Base-by-base conservation (phyloP, 2,329 filamentous ascomycete species). In the Davidsoniella neocaledoniae region DNA sequence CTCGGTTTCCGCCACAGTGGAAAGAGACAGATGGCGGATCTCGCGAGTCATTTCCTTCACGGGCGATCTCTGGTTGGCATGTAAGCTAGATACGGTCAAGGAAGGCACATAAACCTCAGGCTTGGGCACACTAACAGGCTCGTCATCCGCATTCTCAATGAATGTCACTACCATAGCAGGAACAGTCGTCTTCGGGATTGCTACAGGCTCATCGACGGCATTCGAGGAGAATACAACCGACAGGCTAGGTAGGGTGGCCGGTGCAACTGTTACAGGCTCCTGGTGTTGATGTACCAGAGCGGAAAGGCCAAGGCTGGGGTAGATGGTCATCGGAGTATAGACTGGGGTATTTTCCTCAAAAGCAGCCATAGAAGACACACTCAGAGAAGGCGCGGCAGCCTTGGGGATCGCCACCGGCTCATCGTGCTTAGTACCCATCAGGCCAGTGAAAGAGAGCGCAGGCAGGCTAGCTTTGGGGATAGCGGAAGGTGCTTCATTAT, bases 201-300 rank as follows among this genome's bases (percentile, higher is more conserved):
- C 25, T 29, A 38, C n/a, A 14, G 47, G 47, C 26, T 21, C 19
- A 12, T 51, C 33, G 17, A 41, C 14, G 7, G 16, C 42, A n/a
- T 37, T 43, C 10, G 43, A 44, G 6, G 39, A 41, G 49, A 51
- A 39, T 5, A 12, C 38, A 21, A 45, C 9, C 6, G 45, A 43
- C 8, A 52, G 37, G 42, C 23, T 37, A 25, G 50, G 46, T 6
- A 38, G 29, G 5, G 14, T 19, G 8, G 12, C 43, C 3, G 43
- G 42, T 26, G 54, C 55, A 48, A 57, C 54, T 14, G 53, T 39
- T 14, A 49, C 46, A 4, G 58, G 58, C 49, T 63, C 57, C 29
- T 64, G 55, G 19, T 63, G 56, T 53, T 68, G 62, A 12, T 56
- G 53, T 4, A 53, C 51, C 41, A 65, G 61, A 42, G 54, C 8